Base-by-base conservation (phyloP, 495 filamentous ascomycete genomes). In the Aspergillus ostianus region DNA sequence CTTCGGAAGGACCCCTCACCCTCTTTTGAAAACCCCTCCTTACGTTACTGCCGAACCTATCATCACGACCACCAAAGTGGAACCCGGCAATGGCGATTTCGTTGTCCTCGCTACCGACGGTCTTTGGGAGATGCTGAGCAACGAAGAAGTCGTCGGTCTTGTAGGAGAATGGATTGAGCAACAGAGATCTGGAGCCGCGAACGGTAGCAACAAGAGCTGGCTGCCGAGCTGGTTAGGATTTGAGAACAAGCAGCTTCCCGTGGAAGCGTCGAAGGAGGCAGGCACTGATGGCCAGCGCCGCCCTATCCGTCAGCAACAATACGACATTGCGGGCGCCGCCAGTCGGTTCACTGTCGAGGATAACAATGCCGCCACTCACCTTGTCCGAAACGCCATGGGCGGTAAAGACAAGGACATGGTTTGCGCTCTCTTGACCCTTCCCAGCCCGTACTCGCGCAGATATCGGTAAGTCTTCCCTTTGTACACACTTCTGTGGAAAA, bases 91-190 rank as follows among this genome's bases (percentile, higher is more conserved):
- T 59, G 94, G 94, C 49, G 95, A 98, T 67, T 99, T 99, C 64
- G 77, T 99, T 6, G 93, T 99, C 53, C 86, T 99, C 81, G 95
- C 95, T 6, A 96, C 95, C 0, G 95, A 99, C 68, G 95, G 95
- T 2, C 80, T 99, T 13, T 99, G 95, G 94, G 95, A 99, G 76
- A 98, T 98, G 93, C 79, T 99, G 53, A 97, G 90, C 53, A 99
- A 97, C 68, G 95, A 99, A 69, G 95, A 99, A 76, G 95, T 97
- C 1, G 87, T 99, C 51, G 95, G 95, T 0, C 81, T 99, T 7
- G 95, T 99, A 13, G 95, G 93, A 3, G 90, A 93, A 70, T 99
- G 95, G 95, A 82, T 99, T 44, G 93, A 99, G 67, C 82, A 85
- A 49, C 89, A 92, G 64, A 73, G 80, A 51, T 68, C 75, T 17